These are phyloP conservation scores for Sporobolomyces phaffii DNA, from an alignment of 768 basidiomycete species.

Conservation along the genomic window DNA sequence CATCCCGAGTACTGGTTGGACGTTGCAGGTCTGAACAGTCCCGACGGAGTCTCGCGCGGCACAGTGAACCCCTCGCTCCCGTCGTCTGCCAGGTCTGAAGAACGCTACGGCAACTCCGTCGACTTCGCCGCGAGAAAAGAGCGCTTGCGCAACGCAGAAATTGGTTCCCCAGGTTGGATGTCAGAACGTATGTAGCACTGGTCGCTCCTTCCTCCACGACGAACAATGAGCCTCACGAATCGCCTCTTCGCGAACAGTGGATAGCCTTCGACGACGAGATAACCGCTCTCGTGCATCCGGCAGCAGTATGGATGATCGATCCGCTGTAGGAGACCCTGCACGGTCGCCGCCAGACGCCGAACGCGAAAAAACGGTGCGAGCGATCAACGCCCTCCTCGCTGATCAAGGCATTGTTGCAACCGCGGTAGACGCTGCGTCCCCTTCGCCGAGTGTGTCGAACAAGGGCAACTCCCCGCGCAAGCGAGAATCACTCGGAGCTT, in stretches of 20 bases:
- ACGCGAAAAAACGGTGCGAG: conserved; percentile 29
- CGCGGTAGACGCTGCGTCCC: background rate
- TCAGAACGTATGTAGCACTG: conserved; percentile 23
- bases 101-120: background rate
- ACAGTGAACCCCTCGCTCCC: background rate
- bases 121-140: conserved; percentile 6
- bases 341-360: background rate
- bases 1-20: background rate
- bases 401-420: conserved; percentile 14
- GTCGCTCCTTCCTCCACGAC: too few relatives aligned
- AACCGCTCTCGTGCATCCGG: conserved; percentile 19
- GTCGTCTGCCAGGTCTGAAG: background rate
- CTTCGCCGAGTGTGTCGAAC: background rate
- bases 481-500: background rate
- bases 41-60: background rate
- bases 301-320: conserved; percentile 10
- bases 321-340: background rate
- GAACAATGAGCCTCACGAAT: too few relatives aligned
- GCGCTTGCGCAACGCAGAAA: background rate
- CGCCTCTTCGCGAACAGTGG: conserved; percentile 4
- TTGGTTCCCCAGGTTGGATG: conserved; percentile 15
- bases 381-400: conserved; percentile 31
- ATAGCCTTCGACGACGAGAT: conserved; percentile 2
- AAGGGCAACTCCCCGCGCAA: conserved; percentile 11
- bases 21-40: background rate